Evolutionary conservation across 2,329 filamentous ascomycete species (phyloP).

Genomic region (Cryoendolithus antarcticus): DNA sequence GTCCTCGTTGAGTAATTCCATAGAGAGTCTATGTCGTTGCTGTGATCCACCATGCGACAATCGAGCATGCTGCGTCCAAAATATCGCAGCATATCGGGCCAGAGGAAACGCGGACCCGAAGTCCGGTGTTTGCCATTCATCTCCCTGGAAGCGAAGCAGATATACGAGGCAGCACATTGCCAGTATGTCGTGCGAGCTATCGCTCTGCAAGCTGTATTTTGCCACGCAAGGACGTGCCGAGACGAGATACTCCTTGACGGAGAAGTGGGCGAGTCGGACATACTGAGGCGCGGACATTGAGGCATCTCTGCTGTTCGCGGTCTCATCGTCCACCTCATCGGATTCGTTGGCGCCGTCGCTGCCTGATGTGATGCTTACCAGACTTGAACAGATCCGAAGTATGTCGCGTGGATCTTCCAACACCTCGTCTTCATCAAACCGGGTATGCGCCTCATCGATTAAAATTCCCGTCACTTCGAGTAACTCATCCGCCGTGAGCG

Average conservation of each 20-base stretch:
- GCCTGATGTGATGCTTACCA: not conserved
- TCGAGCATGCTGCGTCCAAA: not conserved
- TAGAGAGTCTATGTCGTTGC: not conserved
- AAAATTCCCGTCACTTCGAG: not conserved
- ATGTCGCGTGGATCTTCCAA: not conserved
- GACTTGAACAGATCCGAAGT: not conserved
- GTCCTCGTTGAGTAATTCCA: not conserved
- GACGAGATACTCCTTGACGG: slow-evolving; percentile 24
- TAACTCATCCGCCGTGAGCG: not conserved
- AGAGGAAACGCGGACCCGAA: not conserved
- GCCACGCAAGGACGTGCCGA: slow-evolving; percentile 15
- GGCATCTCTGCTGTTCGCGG: not conserved
- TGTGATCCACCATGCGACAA: not conserved
- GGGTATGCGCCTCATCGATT: not conserved
- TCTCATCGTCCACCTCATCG: not conserved
- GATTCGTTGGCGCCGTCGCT: not conserved
- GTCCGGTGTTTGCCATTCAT: slow-evolving; percentile 2
- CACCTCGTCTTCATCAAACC: not conserved
- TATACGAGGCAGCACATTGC: slow-evolving; percentile 17
- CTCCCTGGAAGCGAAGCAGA: slow-evolving; percentile 14
- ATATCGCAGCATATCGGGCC: not conserved
- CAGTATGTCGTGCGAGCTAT: slow-evolving; percentile 13
- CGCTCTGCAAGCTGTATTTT: slow-evolving; percentile 16
- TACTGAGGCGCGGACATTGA: slow-evolving; percentile 6
- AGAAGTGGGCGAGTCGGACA: slow-evolving; percentile 21